Evolutionary conservation across 2,329 filamentous ascomycete species (phyloP), one percentile per base, ranked within the genome.

Genomic region (Colletotrichum lindemuthianum): DNA sequence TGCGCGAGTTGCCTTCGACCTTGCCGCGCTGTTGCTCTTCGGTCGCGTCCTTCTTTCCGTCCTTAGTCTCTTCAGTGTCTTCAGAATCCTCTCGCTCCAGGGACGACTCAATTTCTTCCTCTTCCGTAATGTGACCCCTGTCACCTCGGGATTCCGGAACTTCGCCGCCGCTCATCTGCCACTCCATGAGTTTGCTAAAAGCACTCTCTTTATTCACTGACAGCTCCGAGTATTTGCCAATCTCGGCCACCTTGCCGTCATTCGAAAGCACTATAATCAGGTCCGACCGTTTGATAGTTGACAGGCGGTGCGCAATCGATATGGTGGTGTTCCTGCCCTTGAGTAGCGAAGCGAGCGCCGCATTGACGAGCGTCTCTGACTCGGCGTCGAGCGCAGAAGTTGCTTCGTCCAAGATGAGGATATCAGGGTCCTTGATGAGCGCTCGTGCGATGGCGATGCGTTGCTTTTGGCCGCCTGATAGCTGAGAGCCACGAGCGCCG

Each of bases 151-250:
- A 57, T 4, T 83, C 75, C 0, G 82, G 76, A 8, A 82, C 73
- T 60, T 97, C 93, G 8, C 91, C 91, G 11, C 94, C 95, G 71
- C 86, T 96, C 88, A 98, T 92, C 79, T 99, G 96, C 94, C 94
- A 98, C 78, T 98, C 95, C 96, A 99, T 99, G 57, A 99, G 83
- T 79, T 91, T 96, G 71, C 90, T 95, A 74, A 99, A 99, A 2
- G 94, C 93, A 56, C 95, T 96, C 9, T 90, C 82, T 13, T 86
- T 85, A 65, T 92, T 88, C 6, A 86, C 82, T 56, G 90, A 91
- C 24, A 99, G 85, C 68, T 93, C 86, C 32, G 84, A 80, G 75
- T 97, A 99, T 63, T 90, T 91, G 60, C 96, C 96, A 68, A 92
- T 91, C 76, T 99, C 95, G 3, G 95, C 96, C 4, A 99, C 95